These are phyloP conservation scores for Penicillium malachiteum DNA, from an alignment of 495 filamentous ascomycete species.

Conservation along the genomic window DNA sequence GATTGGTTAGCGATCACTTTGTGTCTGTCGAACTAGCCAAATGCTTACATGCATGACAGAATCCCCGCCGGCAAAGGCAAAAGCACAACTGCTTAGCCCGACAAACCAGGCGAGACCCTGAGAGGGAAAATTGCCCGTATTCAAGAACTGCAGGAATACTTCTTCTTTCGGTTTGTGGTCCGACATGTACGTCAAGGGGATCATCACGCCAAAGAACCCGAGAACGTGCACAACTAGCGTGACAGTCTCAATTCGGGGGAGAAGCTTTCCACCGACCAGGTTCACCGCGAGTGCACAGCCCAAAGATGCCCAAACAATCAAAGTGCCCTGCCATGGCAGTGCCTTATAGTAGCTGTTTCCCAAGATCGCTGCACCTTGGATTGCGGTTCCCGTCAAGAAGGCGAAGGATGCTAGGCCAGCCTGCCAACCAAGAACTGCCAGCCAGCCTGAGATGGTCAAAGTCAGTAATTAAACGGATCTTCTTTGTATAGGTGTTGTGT, in stretches of 20 bases:
- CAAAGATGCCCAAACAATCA: conserved; percentile 43
- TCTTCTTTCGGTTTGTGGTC: conserved; percentile 37
- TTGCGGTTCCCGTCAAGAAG: too few relatives aligned
- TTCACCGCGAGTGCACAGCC: conserved; percentile 43
- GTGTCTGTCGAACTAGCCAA: conserved; percentile 26
- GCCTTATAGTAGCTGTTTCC: conserved; percentile 28
- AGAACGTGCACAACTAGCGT: conserved; percentile 50
- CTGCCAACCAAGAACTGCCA: too few relatives aligned
- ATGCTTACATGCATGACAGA: conserved; percentile 44
- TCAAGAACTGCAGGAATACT: conserved; percentile 49
- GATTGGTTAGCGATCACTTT: not conserved
- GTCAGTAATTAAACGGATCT: not conserved
- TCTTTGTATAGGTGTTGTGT: not conserved
- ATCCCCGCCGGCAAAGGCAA: conserved; percentile 42
- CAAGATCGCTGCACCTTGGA: too few relatives aligned
- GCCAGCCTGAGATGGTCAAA: not conserved
- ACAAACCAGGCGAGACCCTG: conserved; percentile 45
- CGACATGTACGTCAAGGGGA: conserved; percentile 47
- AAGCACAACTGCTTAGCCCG: conserved; percentile 41
- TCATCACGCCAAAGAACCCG: conserved; percentile 52
- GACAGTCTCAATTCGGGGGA: conserved; percentile 46
- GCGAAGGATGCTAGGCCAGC: too few relatives aligned
- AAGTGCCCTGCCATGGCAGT: conserved; percentile 40
- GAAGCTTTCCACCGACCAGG: conserved; percentile 32
- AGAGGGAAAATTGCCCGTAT: conserved; percentile 44